Percentiles rank a stretch among this genome's conserved stretches.
phyloP scores from a whole-genome alignment of 768 basidiomycete genomes.

The Rubroboletus pulcherrimus region DNA sequence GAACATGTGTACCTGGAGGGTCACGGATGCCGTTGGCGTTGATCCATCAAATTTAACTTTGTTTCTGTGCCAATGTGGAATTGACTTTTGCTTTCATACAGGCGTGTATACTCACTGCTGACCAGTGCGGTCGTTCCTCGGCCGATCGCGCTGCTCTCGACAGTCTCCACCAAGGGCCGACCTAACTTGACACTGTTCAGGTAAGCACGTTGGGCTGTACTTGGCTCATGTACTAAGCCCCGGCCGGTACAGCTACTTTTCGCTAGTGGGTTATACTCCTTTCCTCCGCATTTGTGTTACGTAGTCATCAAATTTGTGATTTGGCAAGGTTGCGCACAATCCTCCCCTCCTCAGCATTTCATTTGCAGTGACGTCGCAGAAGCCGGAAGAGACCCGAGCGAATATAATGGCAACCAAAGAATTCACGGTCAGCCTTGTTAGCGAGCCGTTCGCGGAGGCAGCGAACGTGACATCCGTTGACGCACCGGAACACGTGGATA shows the following conservation, averaged over 20 bases:
- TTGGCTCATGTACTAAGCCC: slow-evolving; percentile 9
- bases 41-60: slow-evolving; percentile 16
- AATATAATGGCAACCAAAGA: slow-evolving; percentile 64
- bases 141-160: slow-evolving; percentile 60
- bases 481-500: slow-evolving; percentile 47
- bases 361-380: slow-evolving; percentile 42
- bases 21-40: not conserved
- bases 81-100: slow-evolving; percentile 23
- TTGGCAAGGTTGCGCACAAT: slow-evolving; percentile 47
- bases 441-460: slow-evolving; percentile 57
- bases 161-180: slow-evolving; percentile 45
- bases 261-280: slow-evolving; percentile 41
- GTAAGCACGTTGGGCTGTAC: slow-evolving; percentile 30
- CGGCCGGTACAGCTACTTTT: slow-evolving; percentile 48
- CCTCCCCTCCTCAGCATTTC: slow-evolving; percentile 67
- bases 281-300: slow-evolving; percentile 13
- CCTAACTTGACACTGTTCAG: slow-evolving; percentile 69
- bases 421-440: slow-evolving; percentile 72
- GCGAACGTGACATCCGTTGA: slow-evolving; percentile 56
- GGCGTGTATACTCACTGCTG: slow-evolving; percentile 46
- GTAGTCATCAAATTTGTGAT: slow-evolving; percentile 7
- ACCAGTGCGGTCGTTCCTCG: slow-evolving; percentile 60
- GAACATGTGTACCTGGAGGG: slow-evolving; percentile 1
- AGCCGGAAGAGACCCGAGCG: slow-evolving; percentile 57
- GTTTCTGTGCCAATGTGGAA: slow-evolving; percentile 12